Base-by-base conservation (phyloP, 441 rosid genomes). In the Aleurites moluccanus region DNA sequence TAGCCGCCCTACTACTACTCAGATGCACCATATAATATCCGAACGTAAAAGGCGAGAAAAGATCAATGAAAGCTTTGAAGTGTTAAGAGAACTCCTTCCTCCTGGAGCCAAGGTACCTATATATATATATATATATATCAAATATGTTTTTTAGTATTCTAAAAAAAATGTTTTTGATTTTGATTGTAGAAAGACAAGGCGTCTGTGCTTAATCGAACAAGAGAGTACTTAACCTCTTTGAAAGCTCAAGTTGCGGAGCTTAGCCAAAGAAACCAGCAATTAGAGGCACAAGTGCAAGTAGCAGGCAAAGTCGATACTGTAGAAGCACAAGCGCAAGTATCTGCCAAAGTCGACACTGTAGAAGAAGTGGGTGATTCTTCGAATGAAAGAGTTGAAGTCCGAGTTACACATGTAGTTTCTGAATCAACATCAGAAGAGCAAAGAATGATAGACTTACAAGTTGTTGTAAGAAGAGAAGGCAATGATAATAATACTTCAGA, bases 11-110 rank as follows among this genome's bases (percentile, higher is more conserved):
- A 68, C 83, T 8, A 78, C 76, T 65, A 88, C 84, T 63, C 97
- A 92, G 73, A 52, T 91, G 74, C 94, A 90, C 64, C 98, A 94
- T 73, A 85, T 87, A 93, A 89, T 94, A 72, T 85, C 93, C 0
- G 98, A 94, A 83, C 78, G 98, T 49, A 90, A 80, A 81, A 84
- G 98, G 78, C 88, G 97, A 0, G 97, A 92, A 77, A 94, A 91
- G 79, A 89, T 91, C 71, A 94, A 91, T 42, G 94, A 94, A 65
- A 86, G 87, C 80, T 88, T 94, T 65, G 83, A 76, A 61, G 91
- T 91, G 28, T 78, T 94, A 56, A 82, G 88, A 72, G 83, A 90
- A 49, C 86, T 94, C 28, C 97, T 94, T 77, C 97, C 99, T 47
- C 86, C 88, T 0, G 90, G 89, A 65, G 71, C 98, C 45, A 94